phyloP scores from a whole-genome alignment of 1,139 yeast species.

The Pneumocystis carinii region DNA sequence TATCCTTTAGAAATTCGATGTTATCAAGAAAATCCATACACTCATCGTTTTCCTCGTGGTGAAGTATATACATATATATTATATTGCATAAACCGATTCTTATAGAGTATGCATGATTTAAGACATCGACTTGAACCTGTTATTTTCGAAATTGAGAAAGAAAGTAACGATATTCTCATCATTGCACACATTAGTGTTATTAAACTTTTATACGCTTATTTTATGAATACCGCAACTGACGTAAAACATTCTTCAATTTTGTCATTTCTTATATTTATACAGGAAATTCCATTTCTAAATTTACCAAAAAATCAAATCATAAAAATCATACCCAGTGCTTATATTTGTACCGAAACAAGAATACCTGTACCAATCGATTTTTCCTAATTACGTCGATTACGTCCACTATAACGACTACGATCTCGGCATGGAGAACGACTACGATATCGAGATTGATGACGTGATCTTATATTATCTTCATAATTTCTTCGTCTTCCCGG shows the following conservation, averaged over 20 bases:
- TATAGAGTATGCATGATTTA: constrained; percentile 67
- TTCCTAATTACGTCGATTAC: not conserved
- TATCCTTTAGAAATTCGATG: constrained; percentile 60
- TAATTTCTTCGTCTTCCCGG: not conserved
- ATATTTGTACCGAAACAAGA: constrained; percentile 23
- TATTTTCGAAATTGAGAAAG: constrained; percentile 76
- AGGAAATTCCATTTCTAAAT: constrained; percentile 39
- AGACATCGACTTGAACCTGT: constrained; percentile 91
- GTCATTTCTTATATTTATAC: not conserved
- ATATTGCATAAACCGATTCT: not conserved
- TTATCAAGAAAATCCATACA: constrained; percentile 68
- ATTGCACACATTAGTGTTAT: constrained; percentile 89
- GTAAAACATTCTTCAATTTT: constrained; percentile 31
- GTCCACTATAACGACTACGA: not conserved
- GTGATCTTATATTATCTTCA: too few species aligned
- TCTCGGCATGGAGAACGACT: not conserved
- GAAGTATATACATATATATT: constrained; percentile 28
- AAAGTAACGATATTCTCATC: constrained; percentile 72
- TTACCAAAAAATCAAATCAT: constrained; percentile 74
- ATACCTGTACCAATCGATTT: not conserved
- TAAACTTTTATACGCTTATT: constrained; percentile 77
- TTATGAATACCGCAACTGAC: constrained; percentile 78
- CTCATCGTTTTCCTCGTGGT: constrained; percentile 78
- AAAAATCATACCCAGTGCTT: constrained; percentile 78
- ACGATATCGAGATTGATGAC: not conserved